Evolutionary conservation across 441 rosid genomes (phyloP).

Genomic region (Bruguiera hainesii): DNA sequence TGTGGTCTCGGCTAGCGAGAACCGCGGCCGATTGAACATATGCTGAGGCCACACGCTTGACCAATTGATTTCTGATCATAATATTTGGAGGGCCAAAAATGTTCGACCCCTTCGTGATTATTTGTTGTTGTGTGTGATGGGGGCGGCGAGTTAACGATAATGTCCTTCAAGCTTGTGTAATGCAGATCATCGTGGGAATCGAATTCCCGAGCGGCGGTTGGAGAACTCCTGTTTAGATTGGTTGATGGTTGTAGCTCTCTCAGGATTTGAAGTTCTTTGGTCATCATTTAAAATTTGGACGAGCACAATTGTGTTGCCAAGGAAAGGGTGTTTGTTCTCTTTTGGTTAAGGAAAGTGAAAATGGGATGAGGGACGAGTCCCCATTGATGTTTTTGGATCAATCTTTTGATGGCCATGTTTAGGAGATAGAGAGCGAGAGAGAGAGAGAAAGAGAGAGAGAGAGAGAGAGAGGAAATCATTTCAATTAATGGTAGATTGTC

Average conservation of each 20-base stretch:
- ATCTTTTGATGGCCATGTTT: too few species aligned
- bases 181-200: constrained; percentile 12
- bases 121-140: neutral
- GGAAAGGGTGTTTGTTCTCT: too few species aligned
- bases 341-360: too few species aligned
- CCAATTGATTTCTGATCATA: constrained; percentile 45
- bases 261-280: constrained; percentile 19
- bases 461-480: too few species aligned
- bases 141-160: constrained; percentile 31
- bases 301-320: too few species aligned
- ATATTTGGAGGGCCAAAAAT: constrained; percentile 47
- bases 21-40: constrained; percentile 47
- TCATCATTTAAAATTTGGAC: constrained; percentile 13
- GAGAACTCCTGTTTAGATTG: constrained; percentile 6
- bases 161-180: constrained; percentile 60
- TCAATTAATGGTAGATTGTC: too few species aligned
- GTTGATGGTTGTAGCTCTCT: constrained; percentile 6
- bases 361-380: too few species aligned
- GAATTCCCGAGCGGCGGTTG: neutral
- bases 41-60: constrained; percentile 58
- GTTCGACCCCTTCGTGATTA: constrained; percentile 18
- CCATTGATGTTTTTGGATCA: too few species aligned
- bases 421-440: too few species aligned
- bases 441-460: too few species aligned
- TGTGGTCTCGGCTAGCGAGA: constrained; percentile 29